Evolutionary conservation across 352 stramenopile genomes (phyloP).

Genomic region (Pythium chondricola): DNA sequence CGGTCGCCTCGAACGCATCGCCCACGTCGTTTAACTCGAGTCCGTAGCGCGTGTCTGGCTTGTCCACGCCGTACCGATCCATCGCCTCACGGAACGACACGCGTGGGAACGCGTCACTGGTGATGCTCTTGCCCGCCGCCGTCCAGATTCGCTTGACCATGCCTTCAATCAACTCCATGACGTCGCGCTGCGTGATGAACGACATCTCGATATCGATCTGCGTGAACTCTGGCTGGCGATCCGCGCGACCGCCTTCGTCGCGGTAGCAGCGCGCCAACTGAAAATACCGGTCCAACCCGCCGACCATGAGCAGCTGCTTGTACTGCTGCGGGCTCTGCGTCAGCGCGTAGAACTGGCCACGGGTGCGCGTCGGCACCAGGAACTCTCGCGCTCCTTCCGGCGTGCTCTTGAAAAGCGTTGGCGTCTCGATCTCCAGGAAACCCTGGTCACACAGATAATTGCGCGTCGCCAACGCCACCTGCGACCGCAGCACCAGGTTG

Average conservation of each 20-base stretch:
- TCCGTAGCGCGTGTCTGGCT: constrained; percentile 76
- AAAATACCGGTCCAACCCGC: constrained; percentile 84
- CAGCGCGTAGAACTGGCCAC: constrained; percentile 80
- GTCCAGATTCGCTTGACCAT: constrained; percentile 68
- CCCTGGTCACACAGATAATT: constrained; percentile 63
- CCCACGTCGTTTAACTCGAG: constrained; percentile 61
- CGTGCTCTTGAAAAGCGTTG: constrained; percentile 85
- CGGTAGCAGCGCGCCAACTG: constrained; percentile 88
- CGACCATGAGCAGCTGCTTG: constrained; percentile 90
- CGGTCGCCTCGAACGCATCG: constrained; percentile 27
- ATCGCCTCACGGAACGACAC: constrained; percentile 78
- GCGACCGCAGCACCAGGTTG: constrained; percentile 72
- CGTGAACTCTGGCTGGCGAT: constrained; percentile 89
- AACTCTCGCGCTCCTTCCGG: constrained; percentile 85
- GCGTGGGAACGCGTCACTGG: constrained; percentile 35
- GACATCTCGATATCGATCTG: constrained; percentile 90
- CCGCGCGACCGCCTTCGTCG: constrained; percentile 80
- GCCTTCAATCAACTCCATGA: constrained; percentile 72
- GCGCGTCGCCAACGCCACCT: constrained; percentile 61
- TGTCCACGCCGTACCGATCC: constrained; percentile 79
- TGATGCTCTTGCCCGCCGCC: constrained; percentile 36
- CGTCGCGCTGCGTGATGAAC: constrained; percentile 65
- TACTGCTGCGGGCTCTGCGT: constrained; percentile 90
- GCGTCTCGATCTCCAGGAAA: constrained; percentile 87
- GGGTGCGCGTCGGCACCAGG: constrained; percentile 65